A percentile compares a stretch with the other conserved stretches of the same genome.
Conservation (phyloP, 129 eudicot species). For the Saussurea involucrata region DNA sequence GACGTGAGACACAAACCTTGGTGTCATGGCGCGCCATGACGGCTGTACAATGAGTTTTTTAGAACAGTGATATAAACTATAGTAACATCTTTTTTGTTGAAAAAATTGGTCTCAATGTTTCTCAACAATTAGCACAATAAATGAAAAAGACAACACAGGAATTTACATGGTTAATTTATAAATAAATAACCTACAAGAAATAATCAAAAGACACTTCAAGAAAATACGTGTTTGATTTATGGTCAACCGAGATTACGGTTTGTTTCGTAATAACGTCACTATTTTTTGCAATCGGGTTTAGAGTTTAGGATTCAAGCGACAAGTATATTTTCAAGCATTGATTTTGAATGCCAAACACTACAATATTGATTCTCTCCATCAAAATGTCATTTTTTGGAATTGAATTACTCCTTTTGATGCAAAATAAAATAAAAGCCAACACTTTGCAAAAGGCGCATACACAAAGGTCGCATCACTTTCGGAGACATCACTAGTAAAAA, state of each 20-base stretch:
- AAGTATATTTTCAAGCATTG: conserved; percentile 22
- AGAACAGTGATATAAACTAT: too few species aligned
- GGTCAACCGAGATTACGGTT: too few species aligned
- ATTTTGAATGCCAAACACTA: conserved; percentile 31
- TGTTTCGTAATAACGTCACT: background rate
- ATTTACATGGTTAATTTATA: background rate
- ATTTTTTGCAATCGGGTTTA: too few species aligned
- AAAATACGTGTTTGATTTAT: background rate
- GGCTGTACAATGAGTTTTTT: too few species aligned
- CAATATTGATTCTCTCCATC: conserved; percentile 13
- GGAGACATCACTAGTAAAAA: conserved; percentile 10
- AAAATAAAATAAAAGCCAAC: conserved; percentile 38
- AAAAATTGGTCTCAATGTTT: background rate
- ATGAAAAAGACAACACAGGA: background rate
- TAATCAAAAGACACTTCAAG: background rate
- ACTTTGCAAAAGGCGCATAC: conserved; percentile 48
- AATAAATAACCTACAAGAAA: background rate
- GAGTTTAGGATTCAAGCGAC: too few species aligned
- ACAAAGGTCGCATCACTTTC: conserved; percentile 62
- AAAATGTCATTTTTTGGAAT: conserved; percentile 23
- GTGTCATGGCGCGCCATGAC: too few species aligned
- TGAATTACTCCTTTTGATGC: conserved; percentile 70
- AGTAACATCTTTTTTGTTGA: background rate
- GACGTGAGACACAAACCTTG: too few species aligned
- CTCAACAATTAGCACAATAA: background rate